Evolutionary conservation across 371 early-diverging fungal species (phyloP).

Genomic region (Mucor ambiguus): DNA sequence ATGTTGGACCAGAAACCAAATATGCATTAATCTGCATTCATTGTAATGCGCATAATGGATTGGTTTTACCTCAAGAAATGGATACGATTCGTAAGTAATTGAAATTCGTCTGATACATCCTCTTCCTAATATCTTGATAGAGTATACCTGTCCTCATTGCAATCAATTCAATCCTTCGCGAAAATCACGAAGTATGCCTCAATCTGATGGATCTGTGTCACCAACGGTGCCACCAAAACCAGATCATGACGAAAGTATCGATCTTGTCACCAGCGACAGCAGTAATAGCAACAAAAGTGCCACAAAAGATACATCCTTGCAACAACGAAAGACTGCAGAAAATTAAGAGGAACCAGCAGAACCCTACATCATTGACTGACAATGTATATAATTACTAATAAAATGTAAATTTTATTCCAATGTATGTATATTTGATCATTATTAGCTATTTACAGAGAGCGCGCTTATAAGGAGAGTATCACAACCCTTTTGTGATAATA

Average conservation of each 20-base stretch:
- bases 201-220: slow-evolving; percentile 6
- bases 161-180: slow-evolving; percentile 22
- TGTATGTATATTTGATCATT: neutral
- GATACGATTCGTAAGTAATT: slow-evolving; percentile 60
- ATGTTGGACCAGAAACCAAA: slow-evolving; percentile 75
- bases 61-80: slow-evolving; percentile 80
- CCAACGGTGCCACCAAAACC: slow-evolving; percentile 4
- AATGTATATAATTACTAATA: neutral
- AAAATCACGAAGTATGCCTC: slow-evolving; percentile 10
- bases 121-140: neutral
- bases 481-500: neutral
- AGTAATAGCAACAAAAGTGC: neutral
- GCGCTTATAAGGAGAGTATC: slow-evolving; percentile 3
- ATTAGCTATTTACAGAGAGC: neutral
- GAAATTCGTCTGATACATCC: neutral
- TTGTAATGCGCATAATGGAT: slow-evolving; percentile 90
- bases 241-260: neutral
- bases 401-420: neutral
- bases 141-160: slow-evolving; percentile 21
- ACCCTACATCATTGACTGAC: neutral
- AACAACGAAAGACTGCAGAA: neutral
- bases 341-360: neutral
- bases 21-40: slow-evolving; percentile 89
- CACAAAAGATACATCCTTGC: neutral
- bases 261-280: neutral